phyloP scores from a whole-genome alignment of 2,329 filamentous ascomycete species.

The Pseudohalonectria lignicola region DNA sequence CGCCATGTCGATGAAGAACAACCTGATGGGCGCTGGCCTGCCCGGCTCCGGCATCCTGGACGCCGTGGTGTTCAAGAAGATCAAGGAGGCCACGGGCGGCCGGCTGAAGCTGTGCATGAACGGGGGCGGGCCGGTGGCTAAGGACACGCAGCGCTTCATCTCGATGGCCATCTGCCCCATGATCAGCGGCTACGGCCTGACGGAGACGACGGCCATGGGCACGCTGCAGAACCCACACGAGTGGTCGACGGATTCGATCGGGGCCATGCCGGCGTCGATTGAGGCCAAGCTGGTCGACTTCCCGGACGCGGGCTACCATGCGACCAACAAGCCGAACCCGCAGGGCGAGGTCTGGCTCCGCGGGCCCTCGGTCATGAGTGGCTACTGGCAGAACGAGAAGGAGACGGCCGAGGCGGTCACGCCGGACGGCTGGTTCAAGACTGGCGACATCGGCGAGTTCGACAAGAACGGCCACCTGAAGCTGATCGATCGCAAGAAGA shows the following conservation, averaged over 20 bases:
- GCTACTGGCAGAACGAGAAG: slow-evolving; percentile 68
- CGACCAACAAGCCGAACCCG: slow-evolving; percentile 62
- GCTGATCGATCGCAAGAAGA: slow-evolving; percentile 82
- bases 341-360: slow-evolving; percentile 88
- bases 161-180: slow-evolving; percentile 82
- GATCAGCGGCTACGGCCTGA: slow-evolving; percentile 82
- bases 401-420: slow-evolving; percentile 63
- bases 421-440: slow-evolving; percentile 77
- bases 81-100: slow-evolving; percentile 82
- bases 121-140: slow-evolving; percentile 73
- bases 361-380: slow-evolving; percentile 56
- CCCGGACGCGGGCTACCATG: slow-evolving; percentile 67
- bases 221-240: slow-evolving; percentile 64
- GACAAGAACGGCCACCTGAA: slow-evolving; percentile 59
- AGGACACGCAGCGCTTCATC: slow-evolving; percentile 79
- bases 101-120: slow-evolving; percentile 73
- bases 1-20: slow-evolving; percentile 40
- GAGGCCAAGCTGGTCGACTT: slow-evolving; percentile 85
- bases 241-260: slow-evolving; percentile 66
- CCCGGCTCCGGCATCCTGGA: slow-evolving; percentile 63
- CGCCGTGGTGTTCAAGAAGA: slow-evolving; percentile 76
- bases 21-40: slow-evolving; percentile 39
- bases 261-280: slow-evolving; percentile 60
- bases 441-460: slow-evolving; percentile 74
- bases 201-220: slow-evolving; percentile 73